Base-by-base conservation (phyloP, 495 filamentous ascomycete genomes). In the Penicillium subrubescens region DNA sequence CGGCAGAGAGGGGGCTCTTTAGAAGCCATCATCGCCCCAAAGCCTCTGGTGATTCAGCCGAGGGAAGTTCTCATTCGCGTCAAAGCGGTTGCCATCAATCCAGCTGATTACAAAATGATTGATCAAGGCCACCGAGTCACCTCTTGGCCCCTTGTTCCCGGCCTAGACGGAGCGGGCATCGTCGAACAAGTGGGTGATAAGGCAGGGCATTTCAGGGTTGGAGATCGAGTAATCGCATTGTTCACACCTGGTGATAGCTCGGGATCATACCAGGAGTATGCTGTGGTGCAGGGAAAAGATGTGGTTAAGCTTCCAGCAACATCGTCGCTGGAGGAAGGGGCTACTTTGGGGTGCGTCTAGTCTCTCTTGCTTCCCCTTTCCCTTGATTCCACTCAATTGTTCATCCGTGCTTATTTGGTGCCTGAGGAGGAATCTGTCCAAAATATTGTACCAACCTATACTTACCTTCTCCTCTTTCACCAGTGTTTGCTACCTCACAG, bases 401-500 rank as follows among this genome's bases (percentile, higher is more conserved):
- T 23, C 14, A 14, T 19, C 21, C n/a, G 2, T 17, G 15, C 19
- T 44, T 23, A 11, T 29, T 19, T 50, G 8, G 23, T 17, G 15
- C 21, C 8, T 39, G 6, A 39, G 2, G 11, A 7, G 34, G 7
- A 35, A 37, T 37, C 10, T 12, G 2, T 35, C 35, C 11, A 10
- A 12, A 14, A 1, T 3, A 6, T 12, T 6, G 11, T 3, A 11
- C 12, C 12, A 12, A 35, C 35, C 17, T 14, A 34, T 25, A n/a
- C 31, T 31, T 3, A 34, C 31, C 21, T 14, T 21, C 1, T 4
- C 31, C 17, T 54, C 6, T 19, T 34, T 11, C 14, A 19, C 25
- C 31, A 82, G 81, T 53, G 71, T 78, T 43, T 70, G 67, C 60
- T 83, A 77, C 67, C 64, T 78, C 39, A 79, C 80, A n/a, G 81